Conservation (phyloP, 2,329 filamentous ascomycete species). For the Akanthomyces muscarius region DNA sequence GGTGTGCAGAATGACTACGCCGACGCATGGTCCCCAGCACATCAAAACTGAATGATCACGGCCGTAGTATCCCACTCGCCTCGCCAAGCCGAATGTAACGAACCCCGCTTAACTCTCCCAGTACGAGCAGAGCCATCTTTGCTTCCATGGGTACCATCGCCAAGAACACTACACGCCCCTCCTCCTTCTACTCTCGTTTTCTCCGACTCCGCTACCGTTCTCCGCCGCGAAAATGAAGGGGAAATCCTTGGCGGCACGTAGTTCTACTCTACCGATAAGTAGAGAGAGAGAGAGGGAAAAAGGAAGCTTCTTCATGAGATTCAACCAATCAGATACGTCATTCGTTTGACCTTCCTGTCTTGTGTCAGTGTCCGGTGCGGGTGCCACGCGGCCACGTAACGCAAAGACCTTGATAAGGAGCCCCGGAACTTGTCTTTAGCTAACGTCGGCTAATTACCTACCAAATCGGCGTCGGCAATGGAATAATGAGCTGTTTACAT, state of each 20-base stretch:
- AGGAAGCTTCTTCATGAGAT: background rate
- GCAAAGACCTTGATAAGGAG: background rate
- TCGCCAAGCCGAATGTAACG: slow-evolving; percentile 5
- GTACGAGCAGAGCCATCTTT: background rate
- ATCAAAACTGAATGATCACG: background rate
- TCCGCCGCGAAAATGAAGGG: background rate
- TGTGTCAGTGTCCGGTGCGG: background rate
- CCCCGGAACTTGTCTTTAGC: background rate
- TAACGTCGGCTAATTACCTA: background rate
- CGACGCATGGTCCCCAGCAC: background rate
- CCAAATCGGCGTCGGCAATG: background rate
- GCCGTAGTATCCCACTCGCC: background rate
- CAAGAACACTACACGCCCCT: slow-evolving; percentile 4
- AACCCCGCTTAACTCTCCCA: background rate
- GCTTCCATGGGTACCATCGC: slow-evolving; percentile 1
- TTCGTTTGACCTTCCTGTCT: background rate
- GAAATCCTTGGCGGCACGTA: background rate
- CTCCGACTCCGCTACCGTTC: background rate
- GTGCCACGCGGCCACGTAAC: slow-evolving; percentile 2
- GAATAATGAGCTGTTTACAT: background rate
- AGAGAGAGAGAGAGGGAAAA: too few species aligned
- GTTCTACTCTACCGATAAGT: background rate
- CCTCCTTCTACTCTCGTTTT: background rate
- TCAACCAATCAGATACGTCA: background rate
- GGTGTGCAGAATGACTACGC: background rate